Evolutionary conservation across 371 early-diverging fungal genomes (phyloP), one percentile per base, ranked within the genome.

Genomic region (Umbelopsis sp.): DNA sequence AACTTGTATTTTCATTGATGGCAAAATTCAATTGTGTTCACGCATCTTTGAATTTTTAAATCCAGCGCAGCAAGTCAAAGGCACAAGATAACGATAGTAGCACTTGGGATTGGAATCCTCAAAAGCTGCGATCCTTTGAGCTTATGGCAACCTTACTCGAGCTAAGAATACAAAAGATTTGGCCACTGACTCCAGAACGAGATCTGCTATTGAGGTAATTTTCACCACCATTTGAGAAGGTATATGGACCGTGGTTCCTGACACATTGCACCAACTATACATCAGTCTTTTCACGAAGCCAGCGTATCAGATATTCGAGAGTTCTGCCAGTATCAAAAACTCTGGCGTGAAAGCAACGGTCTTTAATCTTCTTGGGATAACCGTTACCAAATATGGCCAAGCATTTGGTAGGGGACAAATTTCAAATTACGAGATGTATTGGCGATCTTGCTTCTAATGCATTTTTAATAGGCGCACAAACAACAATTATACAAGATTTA

Each of bases 401-500:
- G 81, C 86, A 53, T 88, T 89, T 70, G 90, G 94, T 85, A 86
- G 71, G 79, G 44, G 9, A 11, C 32, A 70, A 10, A 10, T 22
- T 0, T 41, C 41, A 41, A 2, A 7, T 12, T 29, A 12, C 12
- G 41, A 41, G 41, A 41, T 63, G 38, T 16, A 50, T 62, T 22
- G 32, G 16, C 4, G 10, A 50, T 65, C 37, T 4, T 68, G 63
- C 14, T 44, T 44, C 48, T 44, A 11, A 46, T 50, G 20, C 67
- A 41, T 22, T 29, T n/a, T 53, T 32, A 57, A 29, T 69, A 92
- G 92, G 83, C 12, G 89, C 93, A n/a, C 89, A 91, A 72, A 92
- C 94, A 0, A 89, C 94, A 16, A 88, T 97, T 22, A 85, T 92
- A 65, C 96, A 97, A 70, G 90, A 94, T 72, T 80, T 98, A 45